Conservation (phyloP, 73 alveolate genomes). For the Stentor roeselii region DNA sequence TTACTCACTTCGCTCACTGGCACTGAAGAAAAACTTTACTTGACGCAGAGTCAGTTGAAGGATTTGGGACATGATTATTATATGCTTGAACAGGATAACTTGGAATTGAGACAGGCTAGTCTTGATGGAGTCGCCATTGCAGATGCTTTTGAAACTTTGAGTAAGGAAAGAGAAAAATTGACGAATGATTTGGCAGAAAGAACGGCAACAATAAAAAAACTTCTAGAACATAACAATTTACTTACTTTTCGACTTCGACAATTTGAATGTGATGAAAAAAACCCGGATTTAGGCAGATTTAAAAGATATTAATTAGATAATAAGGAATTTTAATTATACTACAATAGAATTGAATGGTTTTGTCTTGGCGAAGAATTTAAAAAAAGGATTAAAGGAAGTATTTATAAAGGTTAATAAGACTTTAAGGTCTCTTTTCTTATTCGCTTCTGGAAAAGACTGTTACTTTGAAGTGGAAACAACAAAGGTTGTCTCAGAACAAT, state of each 20-base stretch:
- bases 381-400: no score
- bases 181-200: conserved; percentile 47
- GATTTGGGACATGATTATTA: conserved; percentile 37
- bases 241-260: conserved; percentile 27
- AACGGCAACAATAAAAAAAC: conserved; percentile 57
- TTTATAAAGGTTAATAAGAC: no score
- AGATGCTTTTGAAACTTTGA: conserved; percentile 62
- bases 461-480: no score
- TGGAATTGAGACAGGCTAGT: conserved; percentile 63
- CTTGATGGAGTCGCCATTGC: conserved; percentile 73
- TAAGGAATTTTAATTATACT: no score
- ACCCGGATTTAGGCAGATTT: no score
- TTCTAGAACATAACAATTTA: conserved; percentile 51
- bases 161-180: conserved; percentile 57
- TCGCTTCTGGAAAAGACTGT: no score
- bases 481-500: no score
- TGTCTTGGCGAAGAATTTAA: no score
- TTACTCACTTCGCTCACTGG: conserved; percentile 18
- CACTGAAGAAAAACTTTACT: conserved; percentile 26
- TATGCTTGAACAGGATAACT: conserved; percentile 42
- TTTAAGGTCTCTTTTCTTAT: no score
- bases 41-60: conserved; percentile 18
- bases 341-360: no score
- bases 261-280: not conserved
- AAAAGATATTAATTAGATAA: no score